Conservation (phyloP, 371 early-diverging fungal species). For the Mycotypha africana region DNA sequence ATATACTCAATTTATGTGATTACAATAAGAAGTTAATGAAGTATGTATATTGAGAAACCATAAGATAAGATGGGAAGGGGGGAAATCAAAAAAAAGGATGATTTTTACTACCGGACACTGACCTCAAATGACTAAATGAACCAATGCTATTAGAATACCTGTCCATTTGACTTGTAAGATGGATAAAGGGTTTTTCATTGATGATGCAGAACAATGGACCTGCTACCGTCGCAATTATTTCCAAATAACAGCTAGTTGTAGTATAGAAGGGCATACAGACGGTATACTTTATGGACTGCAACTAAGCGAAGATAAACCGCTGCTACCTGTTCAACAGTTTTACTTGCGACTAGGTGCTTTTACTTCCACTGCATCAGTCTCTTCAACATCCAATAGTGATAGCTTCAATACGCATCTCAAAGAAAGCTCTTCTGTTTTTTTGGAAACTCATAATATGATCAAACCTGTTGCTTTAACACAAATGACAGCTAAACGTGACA, state of each 20-base stretch:
- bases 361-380: neutral
- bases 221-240: slow-evolving; percentile 88
- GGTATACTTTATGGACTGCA: slow-evolving; percentile 4
- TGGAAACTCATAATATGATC: no score
- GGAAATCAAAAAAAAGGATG: no score
- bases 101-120: no score
- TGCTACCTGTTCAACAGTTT: slow-evolving; percentile 19
- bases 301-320: neutral
- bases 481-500: slow-evolving; percentile 86
- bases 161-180: slow-evolving; percentile 49
- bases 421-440: no score
- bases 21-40: neutral
- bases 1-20: neutral
- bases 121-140: no score
- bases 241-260: slow-evolving; percentile 65
- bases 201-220: slow-evolving; percentile 73
- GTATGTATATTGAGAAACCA: no score
- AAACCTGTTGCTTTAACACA: slow-evolving; percentile 48
- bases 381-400: no score
- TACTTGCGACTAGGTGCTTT: slow-evolving; percentile 46
- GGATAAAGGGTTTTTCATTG: slow-evolving; percentile 66
- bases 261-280: slow-evolving; percentile 32
- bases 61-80: no score
- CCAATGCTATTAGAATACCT: no score
- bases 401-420: no score